Conservation (phyloP, 2,329 filamentous ascomycete genomes). For the Exophiala lecanii-corni region DNA sequence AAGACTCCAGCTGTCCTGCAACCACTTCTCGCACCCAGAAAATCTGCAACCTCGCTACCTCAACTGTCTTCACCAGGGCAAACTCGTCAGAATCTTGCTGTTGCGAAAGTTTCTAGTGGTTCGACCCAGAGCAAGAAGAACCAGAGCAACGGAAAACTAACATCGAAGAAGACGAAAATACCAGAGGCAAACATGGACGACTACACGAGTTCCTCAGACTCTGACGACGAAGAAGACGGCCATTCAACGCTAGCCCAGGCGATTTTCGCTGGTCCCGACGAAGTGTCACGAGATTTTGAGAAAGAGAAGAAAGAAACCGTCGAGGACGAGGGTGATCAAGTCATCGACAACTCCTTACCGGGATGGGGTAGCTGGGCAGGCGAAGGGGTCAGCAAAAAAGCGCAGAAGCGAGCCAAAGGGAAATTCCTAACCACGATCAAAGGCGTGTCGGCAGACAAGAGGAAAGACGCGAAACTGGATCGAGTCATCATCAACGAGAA, state of each 20-base stretch:
- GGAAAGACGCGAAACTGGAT: conserved; percentile 76
- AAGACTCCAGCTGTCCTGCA: neutral
- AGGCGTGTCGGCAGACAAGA: conserved; percentile 69
- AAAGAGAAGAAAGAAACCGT: conserved; percentile 70
- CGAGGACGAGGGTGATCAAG: conserved; percentile 75
- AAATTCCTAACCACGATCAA: conserved; percentile 46
- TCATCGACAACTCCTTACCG: conserved; percentile 77
- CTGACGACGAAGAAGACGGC: conserved; percentile 42
- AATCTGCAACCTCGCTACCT: neutral
- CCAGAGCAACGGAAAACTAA: neutral
- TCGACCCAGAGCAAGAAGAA: neutral
- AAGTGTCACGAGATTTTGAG: conserved; percentile 70
- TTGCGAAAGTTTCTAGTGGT: neutral
- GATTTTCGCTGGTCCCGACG: conserved; percentile 68
- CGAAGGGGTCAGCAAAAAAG: conserved; percentile 68
- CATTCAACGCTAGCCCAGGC: conserved; percentile 64
- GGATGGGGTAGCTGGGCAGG: conserved; percentile 95
- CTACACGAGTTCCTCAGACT: conserved; percentile 24
- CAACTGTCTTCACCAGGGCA: conserved; percentile 26
- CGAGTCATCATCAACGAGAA: conserved; percentile 92
- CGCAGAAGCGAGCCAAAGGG: conserved; percentile 53
- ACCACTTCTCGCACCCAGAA: neutral
- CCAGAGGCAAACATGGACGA: conserved; percentile 12
- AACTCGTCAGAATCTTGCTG: conserved; percentile 7
- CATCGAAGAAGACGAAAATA: conserved; percentile 24